phyloP scores from a whole-genome alignment of 306 rosid species.

The Crotalaria pallida region DNA sequence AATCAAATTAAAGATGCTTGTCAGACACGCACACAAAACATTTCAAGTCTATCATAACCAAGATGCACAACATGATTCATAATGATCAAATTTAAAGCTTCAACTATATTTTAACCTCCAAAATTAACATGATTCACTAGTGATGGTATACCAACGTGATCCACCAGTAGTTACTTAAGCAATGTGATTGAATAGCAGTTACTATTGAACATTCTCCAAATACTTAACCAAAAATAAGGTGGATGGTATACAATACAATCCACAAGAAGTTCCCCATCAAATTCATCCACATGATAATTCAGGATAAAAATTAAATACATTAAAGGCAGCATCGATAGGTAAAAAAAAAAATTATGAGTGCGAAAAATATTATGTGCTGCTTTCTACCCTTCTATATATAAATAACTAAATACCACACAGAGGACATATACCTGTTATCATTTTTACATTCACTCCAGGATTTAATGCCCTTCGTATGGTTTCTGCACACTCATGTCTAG shows the following conservation, averaged over 20 bases:
- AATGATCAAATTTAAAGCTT: neutral
- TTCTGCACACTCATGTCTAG: constrained; percentile 88
- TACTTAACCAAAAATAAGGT: neutral
- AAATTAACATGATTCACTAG: neutral
- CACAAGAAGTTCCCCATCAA: neutral
- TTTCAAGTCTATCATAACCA: neutral
- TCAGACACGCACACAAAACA: neutral
- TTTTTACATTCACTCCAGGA: constrained; percentile 81
- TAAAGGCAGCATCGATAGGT: neutral
- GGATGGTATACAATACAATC: neutral
- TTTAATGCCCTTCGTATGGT: constrained; percentile 71
- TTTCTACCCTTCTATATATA: neutral
- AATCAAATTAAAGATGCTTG: neutral
- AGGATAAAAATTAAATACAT: neutral
- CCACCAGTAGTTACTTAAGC: neutral
- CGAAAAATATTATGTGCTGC: neutral
- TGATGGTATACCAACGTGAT: too few relatives aligned
- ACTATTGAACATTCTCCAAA: neutral
- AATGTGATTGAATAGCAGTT: neutral
- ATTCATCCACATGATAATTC: neutral
- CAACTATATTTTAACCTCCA: neutral
- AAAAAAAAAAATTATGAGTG: neutral
- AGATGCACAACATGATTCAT: neutral
- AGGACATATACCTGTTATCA: constrained; percentile 70
- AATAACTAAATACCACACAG: neutral